Evolutionary conservation across 495 filamentous ascomycete species (phyloP), one percentile per base, ranked within the genome.

Genomic region (Daldinia grandis): DNA sequence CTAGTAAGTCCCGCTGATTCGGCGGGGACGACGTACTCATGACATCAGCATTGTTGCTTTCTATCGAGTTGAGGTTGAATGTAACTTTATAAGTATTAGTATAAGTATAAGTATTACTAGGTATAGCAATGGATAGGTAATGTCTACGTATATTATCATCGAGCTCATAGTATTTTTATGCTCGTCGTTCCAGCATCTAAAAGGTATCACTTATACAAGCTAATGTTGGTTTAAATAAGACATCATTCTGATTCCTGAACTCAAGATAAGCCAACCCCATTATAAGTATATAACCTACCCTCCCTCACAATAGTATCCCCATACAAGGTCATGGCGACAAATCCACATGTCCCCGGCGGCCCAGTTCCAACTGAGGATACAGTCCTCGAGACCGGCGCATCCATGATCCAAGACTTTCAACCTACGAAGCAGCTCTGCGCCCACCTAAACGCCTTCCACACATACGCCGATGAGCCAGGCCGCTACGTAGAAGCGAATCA

Each of bases 371-470:
- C 58, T 0, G 66, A 73, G 54, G 75, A 76, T 14, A 58, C 63
- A 7, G 24, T 71, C 33, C 75, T 76, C 54, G 75, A 76, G 67
- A 76, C 75, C 5, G 75, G 75, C 31, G 75, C 75, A 14, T 75
- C 75, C 28, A 44, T 75, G 56, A 55, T 76, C 6, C 75, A 76
- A 53, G 83, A 91, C 68, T 93, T 97, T 76, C 80, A 82, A 0
- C 93, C 94, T 0, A 74, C 92, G 27, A 91, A 93, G 65, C 86
- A 86, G 57, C 87, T 97, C 69, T 97, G 94, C 78, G 93, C 90
- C 3, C 90, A 93, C 75, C 84, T 97, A 28, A 93, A 95, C 76
- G 93, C 93, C 54, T 95, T 93, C 80, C 93, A 96, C 79, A 86
- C 88, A 62, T 94, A 94, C 77, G 89, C 88, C 37, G 83, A 85